Percentiles rank a stretch among this genome's conserved stretches.
Evolutionary conservation across 345 rosid species (phyloP).

Genomic region (Rhizophora mangle): DNA sequence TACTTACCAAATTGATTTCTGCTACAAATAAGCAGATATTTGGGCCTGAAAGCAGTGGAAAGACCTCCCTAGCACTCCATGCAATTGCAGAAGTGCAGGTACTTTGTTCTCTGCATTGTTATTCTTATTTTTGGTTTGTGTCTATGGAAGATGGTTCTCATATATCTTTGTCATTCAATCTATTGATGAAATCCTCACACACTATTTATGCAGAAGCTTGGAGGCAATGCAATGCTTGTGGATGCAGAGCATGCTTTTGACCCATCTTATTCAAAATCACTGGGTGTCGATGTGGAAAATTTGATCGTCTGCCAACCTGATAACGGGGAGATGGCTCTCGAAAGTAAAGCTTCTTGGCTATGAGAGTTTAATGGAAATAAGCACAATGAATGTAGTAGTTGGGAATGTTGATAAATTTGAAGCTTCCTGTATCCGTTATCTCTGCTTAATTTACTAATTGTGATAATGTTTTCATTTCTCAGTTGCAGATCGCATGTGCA

Average conservation of each 20-base stretch:
- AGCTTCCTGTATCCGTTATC: constrained; percentile 1
- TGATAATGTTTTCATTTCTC: constrained; percentile 30
- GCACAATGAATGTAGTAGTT: constrained; percentile 4
- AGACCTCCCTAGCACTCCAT: constrained; percentile 94
- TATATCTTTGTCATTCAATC: neutral
- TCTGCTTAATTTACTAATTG: constrained; percentile 10
- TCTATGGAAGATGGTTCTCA: constrained; percentile 1
- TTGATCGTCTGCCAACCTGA: constrained; percentile 92
- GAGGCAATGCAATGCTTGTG: constrained; percentile 98
- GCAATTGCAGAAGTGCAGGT: constrained; percentile 99
- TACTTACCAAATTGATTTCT: neutral
- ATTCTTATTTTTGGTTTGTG: constrained; percentile 12
- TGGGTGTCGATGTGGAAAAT: constrained; percentile 91
- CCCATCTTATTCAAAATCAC: constrained; percentile 88
- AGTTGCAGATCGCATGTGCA: constrained; percentile 99
- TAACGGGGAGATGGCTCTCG: constrained; percentile 92
- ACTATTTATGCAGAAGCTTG: constrained; percentile 62
- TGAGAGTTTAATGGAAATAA: constrained; percentile 9
- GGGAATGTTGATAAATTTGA: neutral
- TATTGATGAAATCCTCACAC: constrained; percentile 1
- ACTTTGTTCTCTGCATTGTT: constrained; percentile 8
- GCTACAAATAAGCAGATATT: constrained; percentile 49
- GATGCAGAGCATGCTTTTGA: constrained; percentile 99
- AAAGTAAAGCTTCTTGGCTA: constrained; percentile 48
- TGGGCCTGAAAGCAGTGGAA: constrained; percentile 97